phyloP scores from a whole-genome alignment of 2,329 filamentous ascomycete species.

The Alternaria atra region DNA sequence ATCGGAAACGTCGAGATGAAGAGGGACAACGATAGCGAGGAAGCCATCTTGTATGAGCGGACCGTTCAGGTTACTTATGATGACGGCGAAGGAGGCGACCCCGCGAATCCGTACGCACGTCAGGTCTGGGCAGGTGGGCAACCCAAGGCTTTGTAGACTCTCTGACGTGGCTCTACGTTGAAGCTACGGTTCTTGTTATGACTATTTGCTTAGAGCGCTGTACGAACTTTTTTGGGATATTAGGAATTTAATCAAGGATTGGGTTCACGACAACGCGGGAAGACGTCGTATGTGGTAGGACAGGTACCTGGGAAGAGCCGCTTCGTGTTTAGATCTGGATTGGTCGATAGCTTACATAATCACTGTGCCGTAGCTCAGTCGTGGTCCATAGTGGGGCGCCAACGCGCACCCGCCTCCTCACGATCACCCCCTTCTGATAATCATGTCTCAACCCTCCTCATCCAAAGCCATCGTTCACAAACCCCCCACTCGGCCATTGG shows the following conservation, averaged over 20 bases:
- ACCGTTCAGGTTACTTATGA: slow-evolving; percentile 30
- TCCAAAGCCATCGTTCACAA: slow-evolving; percentile 31
- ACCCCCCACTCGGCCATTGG: slow-evolving; percentile 26
- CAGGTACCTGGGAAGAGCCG: background rate
- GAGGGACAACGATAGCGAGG: slow-evolving; percentile 26
- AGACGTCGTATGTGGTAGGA: background rate
- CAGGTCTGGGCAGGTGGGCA: slow-evolving; percentile 6
- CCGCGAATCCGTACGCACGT: slow-evolving; percentile 1
- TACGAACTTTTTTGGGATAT: background rate
- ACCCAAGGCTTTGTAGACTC: background rate
- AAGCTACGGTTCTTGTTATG: background rate
- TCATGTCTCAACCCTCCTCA: slow-evolving; percentile 20
- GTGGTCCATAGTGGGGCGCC: background rate
- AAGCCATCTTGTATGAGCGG: slow-evolving; percentile 31
- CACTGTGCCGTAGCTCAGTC: background rate
- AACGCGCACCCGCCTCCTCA: background rate
- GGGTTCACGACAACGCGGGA: background rate
- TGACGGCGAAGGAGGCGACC: background rate
- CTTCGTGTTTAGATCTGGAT: background rate
- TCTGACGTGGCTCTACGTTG: background rate
- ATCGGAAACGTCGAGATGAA: slow-evolving; percentile 4
- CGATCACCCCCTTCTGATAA: background rate
- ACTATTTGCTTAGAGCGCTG: background rate
- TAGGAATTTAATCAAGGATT: background rate
- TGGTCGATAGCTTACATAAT: slow-evolving; percentile 1